Evolutionary conservation across 2,329 filamentous ascomycete genomes (phyloP), one percentile per base, ranked within the genome.

Genomic region (Albifimbria verrucaria): DNA sequence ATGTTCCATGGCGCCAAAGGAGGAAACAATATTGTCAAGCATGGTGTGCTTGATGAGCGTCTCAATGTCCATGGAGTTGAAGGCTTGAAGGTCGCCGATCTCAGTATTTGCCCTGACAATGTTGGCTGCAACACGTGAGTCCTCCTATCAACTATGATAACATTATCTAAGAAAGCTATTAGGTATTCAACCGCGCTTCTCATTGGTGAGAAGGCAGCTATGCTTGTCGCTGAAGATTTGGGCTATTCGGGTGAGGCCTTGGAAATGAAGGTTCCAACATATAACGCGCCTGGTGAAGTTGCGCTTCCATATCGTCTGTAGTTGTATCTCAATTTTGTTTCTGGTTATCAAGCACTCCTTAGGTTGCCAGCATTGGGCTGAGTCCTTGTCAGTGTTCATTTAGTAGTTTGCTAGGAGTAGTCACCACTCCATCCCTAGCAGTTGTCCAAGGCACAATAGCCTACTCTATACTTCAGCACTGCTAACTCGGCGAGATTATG

Each of bases 21-120:
- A 90, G 63, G 89, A 55, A 92, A 91, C 75, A 86, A 81, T 62
- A 89, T 92, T 63, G 88, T 92, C 68, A 89, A 88, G 74, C 87
- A 91, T 63, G 88, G 88, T 55, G 88, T 92, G 1, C 72, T 92
- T 36, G 88, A 92, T 65, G 87, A 90, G 70, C 82, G 88, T 55
- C 79, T 92, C 52, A 91, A 90, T 60, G 88, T 92, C 3, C 86
- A 91, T 65, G 88, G 87, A 49, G 87, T 90, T 59, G 80, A 89
- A 76, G 85, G 86, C 17, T 79, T 92, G 62, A 91, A 91, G 79
- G 87, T 91, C 22, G 87, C 87, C 12, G 88, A 92, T 68, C 70
- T 91, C 44, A 85, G 80, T 49, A 89, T 91, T 74, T 91, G 87
- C 69, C 88, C 88, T 1, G 87, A 91, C 69, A 92, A 91, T 58